Conservation (phyloP, 2,329 filamentous ascomycete genomes). For the Fusarium napiforme region DNA sequence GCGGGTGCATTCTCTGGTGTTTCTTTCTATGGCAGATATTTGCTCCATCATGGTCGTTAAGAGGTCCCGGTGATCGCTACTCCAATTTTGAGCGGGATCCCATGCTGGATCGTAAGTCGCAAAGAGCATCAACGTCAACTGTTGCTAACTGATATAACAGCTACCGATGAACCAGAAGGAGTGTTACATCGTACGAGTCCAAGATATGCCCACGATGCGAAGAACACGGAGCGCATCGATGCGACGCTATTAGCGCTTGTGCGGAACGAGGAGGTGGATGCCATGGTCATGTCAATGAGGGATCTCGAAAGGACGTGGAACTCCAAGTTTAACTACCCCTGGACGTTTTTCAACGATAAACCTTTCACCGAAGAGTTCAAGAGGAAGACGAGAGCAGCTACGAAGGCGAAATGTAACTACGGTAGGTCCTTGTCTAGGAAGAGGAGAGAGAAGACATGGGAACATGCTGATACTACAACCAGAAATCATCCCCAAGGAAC, state of each 20-base stretch:
- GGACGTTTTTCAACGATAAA: conserved; percentile 98
- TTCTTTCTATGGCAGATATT: conserved; percentile 84
- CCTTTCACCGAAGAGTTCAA: conserved; percentile 96
- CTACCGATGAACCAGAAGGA: conserved; percentile 84
- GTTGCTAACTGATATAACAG: conserved; percentile 58
- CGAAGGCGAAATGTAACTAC: conserved; percentile 88
- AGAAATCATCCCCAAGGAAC: conserved; percentile 93
- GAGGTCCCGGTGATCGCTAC: conserved; percentile 56
- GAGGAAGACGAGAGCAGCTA: conserved; percentile 78
- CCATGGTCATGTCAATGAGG: conserved; percentile 86
- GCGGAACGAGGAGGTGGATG: conserved; percentile 87
- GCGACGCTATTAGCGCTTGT: conserved; percentile 93
- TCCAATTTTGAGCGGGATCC: conserved; percentile 80
- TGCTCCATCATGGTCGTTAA: conserved; percentile 62
- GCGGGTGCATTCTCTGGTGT: conserved; percentile 77
- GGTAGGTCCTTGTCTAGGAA: conserved; percentile 62
- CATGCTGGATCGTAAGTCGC: conserved; percentile 80
- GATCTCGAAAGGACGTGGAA: conserved; percentile 98
- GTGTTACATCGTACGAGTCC: conserved; percentile 77
- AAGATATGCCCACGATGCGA: conserved; percentile 80
- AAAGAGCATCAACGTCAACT: not conserved
- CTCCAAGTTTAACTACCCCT: conserved; percentile 98
- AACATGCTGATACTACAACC: conserved; percentile 22
- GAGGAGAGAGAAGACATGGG: not conserved
- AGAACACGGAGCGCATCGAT: conserved; percentile 85